phyloP scores from a whole-genome alignment of 225 moss, liverwort and hornwort species.

The Anthoceros angustus region DNA sequence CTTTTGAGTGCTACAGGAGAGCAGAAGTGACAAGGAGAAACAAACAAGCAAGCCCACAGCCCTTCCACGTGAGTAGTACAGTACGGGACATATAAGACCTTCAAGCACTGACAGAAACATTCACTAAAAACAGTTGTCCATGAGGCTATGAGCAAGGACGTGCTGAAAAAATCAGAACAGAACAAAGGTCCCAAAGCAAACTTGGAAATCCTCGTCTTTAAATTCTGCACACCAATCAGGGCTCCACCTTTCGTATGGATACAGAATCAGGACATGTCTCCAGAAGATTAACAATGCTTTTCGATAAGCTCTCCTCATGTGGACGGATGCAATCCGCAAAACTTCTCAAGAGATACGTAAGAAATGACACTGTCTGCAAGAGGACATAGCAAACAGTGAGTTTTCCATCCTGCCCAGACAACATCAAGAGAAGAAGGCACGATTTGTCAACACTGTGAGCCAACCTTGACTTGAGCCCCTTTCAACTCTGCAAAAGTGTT shows the following conservation, averaged over 20 bases:
- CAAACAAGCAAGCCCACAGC: not conserved
- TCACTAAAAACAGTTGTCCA: too few species aligned
- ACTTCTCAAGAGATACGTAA: slow-evolving; percentile 88
- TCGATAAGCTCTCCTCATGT: slow-evolving; percentile 97
- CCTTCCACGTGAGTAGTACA: too few species aligned
- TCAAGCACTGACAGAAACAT: too few species aligned
- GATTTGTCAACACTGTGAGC: not conserved
- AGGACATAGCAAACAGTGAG: not conserved
- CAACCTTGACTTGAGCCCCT: slow-evolving; percentile 97
- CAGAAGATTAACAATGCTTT: slow-evolving; percentile 92
- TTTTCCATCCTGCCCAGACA: not conserved
- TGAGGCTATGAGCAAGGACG: too few species aligned
- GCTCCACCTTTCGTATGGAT: slow-evolving; percentile 78
- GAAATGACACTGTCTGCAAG: slow-evolving; percentile 89
- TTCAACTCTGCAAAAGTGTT: slow-evolving; percentile 87
- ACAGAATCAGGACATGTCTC: slow-evolving; percentile 99
- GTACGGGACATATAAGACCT: too few species aligned
- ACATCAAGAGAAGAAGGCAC: slow-evolving; percentile 6
- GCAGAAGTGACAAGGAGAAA: slow-evolving; percentile 4
- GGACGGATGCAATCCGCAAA: slow-evolving; percentile 98
- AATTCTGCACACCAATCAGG: not conserved
- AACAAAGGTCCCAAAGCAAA: too few species aligned
- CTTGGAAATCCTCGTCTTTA: too few species aligned
- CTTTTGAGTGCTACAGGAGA: not conserved
- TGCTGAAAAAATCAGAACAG: too few species aligned